A percentile compares a stretch with the other conserved stretches of the same genome.
These are phyloP conservation scores for Ustilago nuda DNA, from an alignment of 1,284 basidiomycete genomes.

Conservation along the genomic window DNA sequence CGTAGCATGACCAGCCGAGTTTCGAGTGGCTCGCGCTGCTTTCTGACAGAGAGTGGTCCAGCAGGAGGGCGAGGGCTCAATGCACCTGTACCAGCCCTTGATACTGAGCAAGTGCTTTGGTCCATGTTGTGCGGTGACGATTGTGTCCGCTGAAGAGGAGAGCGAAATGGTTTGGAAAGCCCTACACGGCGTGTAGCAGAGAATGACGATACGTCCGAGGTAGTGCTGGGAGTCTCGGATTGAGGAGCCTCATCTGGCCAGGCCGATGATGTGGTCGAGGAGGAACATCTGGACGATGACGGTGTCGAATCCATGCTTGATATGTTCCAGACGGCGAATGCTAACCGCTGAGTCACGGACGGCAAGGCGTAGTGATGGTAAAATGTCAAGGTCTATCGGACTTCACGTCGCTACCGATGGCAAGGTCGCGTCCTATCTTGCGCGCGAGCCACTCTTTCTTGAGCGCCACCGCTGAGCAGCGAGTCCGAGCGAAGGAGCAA, in stretches of 20 bases:
- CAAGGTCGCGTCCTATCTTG: not conserved
- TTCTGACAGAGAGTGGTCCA: slow-evolving; percentile 13
- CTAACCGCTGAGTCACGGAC: not conserved
- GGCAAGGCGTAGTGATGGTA: slow-evolving; percentile 2
- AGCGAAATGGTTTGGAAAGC: slow-evolving; percentile 22
- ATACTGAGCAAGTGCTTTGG: not conserved
- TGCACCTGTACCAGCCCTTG: not conserved
- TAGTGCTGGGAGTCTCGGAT: slow-evolving; percentile 14
- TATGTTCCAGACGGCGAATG: not conserved
- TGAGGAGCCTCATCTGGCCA: not conserved
- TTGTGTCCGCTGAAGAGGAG: slow-evolving; percentile 25
- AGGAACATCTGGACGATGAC: slow-evolving; percentile 21
- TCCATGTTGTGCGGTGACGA: slow-evolving; percentile 10
- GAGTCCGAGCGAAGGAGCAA: not conserved
- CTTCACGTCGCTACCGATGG: not conserved
- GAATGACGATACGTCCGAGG: slow-evolving; percentile 6
- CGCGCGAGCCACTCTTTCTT: not conserved
- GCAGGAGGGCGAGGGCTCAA: not conserved
- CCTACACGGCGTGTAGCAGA: slow-evolving; percentile 1
- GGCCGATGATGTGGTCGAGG: slow-evolving; percentile 12
- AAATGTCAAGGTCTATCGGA: not conserved
- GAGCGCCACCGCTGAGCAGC: not conserved
- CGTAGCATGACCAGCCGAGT: slow-evolving; percentile 29
- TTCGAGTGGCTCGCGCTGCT: slow-evolving; percentile 37
- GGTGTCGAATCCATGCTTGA: slow-evolving; percentile 11